Evolutionary conservation across 2,329 filamentous ascomycete genomes (phyloP), one percentile per base, ranked within the genome.

Genomic region (Xylariaceae sp.): DNA sequence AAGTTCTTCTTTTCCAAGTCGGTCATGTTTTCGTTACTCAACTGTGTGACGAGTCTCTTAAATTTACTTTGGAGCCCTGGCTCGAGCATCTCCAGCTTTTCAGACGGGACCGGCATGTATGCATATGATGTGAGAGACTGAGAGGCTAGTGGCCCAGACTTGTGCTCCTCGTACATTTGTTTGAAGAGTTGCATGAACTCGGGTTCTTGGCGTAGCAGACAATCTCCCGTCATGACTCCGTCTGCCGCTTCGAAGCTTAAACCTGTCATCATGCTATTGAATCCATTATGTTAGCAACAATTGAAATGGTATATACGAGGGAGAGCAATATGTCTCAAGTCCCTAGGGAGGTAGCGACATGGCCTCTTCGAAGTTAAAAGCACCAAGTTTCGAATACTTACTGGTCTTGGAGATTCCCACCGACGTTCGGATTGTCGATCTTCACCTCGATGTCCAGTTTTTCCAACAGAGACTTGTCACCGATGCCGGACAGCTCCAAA

Each of bases 401-500:
- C n/a, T 60, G 58, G 35, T 61, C 57, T n/a, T 60, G 56, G 7
- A 60, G 52, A 20, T 57, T 57, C 22, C 56, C 54, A 11, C 55
- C 55, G 2, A 61, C 49, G 2, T 42, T 47, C 2, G 52, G 38
- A 3, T 57, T 37, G 14, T 55, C 47, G 33, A 48, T 46, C 4
- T 55, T 38, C 1, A 49, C 20, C 12, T 33, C 3, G 36, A 45
- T 20, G 39, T 48, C 6, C 29, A 47, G 43, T 2, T 20, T 21
- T 7, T 37, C 36, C 2, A 60, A 53, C 1, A 56, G 12, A 5
- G 42, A 27, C 3, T 23, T 20, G 6, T 52, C 47, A 0, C 58
- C 58, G 8, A 61, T 47, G 7, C 70, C 70, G 5, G 68, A 71
- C 1, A 68, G 56, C 45, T 72, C 66, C 0, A 73, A 59, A 0